Evolutionary conservation across 2,329 filamentous ascomycete species (phyloP).

Genomic region (Colletotrichum musicola): DNA sequence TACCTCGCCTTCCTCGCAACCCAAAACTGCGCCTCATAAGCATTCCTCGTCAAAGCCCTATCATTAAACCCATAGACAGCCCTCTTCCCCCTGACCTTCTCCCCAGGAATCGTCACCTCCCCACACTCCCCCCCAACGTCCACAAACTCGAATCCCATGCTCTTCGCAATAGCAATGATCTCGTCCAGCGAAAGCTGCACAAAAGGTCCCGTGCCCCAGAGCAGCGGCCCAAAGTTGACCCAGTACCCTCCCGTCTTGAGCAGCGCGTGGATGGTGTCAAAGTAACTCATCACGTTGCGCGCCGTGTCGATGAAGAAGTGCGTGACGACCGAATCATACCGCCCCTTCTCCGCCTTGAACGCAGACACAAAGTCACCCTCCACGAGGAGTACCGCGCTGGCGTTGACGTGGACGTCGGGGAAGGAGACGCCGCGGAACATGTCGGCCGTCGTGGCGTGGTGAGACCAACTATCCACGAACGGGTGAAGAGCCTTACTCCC

Average conservation of each 20-base stretch:
- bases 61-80: conserved; percentile 67
- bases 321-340: conserved; percentile 65
- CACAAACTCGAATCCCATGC: conserved; percentile 64
- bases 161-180: conserved; percentile 60
- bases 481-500: conserved; percentile 56
- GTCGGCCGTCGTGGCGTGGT: conserved; percentile 62
- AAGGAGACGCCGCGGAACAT: conserved; percentile 60
- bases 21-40: conserved; percentile 69
- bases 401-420: conserved; percentile 55
- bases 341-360: conserved; percentile 45
- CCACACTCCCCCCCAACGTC: conserved; percentile 57
- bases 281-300: conserved; percentile 65
- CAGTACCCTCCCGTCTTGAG: conserved; percentile 63
- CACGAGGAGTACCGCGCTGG: conserved; percentile 57
- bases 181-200: conserved; percentile 69
- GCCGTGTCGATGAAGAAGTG: conserved; percentile 74
- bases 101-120: conserved; percentile 54
- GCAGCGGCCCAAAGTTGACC: conserved; percentile 68
- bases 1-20: conserved; percentile 50
- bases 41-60: conserved; percentile 63
- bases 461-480: conserved; percentile 69
- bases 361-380: conserved; percentile 69
- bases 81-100: conserved; percentile 58
- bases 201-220: conserved; percentile 67
- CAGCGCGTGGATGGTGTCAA: conserved; percentile 64